A percentile compares a stretch with the other conserved stretches of the same genome.
Conservation (phyloP, 2,329 filamentous ascomycete species). For the Elsinoe necatrix region DNA sequence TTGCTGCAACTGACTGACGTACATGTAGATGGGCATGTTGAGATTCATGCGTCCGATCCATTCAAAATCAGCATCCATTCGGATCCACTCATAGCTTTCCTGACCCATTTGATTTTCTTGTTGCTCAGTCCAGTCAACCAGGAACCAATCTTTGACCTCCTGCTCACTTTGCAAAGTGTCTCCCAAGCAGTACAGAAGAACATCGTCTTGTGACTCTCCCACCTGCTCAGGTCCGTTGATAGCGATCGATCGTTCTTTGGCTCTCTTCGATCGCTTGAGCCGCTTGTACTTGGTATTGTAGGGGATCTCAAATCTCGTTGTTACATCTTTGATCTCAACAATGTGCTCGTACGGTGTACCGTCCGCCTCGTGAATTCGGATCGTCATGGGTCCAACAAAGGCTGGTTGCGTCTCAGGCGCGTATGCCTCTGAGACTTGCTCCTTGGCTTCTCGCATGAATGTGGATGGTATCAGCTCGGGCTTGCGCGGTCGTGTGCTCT, state of each 20-base stretch:
- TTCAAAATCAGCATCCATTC: constrained; percentile 95
- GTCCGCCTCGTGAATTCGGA: constrained; percentile 94
- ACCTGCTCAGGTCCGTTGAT: constrained; percentile 42
- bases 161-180: constrained; percentile 79
- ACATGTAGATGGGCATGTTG: constrained; percentile 93
- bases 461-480: constrained; percentile 58
- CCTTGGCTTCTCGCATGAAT: constrained; percentile 79
- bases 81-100: constrained; percentile 97
- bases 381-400: constrained; percentile 95
- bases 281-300: constrained; percentile 99
- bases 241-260: constrained; percentile 66
- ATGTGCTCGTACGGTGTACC: constrained; percentile 98
- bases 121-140: constrained; percentile 82
- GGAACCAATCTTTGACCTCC: constrained; percentile 72
- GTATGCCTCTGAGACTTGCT: constrained; percentile 62
- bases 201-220: constrained; percentile 64
- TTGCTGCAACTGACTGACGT: constrained; percentile 91
- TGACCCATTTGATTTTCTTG: constrained; percentile 87
- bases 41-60: constrained; percentile 84
- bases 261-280: constrained; percentile 74
- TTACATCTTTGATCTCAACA: constrained; percentile 82
- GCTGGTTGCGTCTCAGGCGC: constrained; percentile 53
- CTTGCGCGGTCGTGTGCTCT: constrained; percentile 48
- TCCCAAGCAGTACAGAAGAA: constrained; percentile 82
- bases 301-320: constrained; percentile 82